Conservation (phyloP, 2,329 filamentous ascomycete species). For the Aspergillus terreus region DNA sequence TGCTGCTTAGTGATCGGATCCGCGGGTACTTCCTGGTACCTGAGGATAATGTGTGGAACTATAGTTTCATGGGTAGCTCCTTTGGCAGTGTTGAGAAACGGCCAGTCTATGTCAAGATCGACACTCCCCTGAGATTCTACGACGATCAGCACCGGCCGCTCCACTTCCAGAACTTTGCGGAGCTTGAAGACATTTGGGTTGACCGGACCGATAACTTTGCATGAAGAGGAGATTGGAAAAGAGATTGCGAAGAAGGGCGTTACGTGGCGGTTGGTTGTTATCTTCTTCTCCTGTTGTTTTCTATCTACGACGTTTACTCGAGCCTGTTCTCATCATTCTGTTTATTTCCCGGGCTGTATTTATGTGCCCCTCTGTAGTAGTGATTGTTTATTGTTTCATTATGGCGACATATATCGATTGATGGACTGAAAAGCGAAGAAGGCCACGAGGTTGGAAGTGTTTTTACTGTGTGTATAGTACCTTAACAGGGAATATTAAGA, state of each 20-base stretch:
- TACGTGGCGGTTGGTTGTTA: slow-evolving; percentile 11
- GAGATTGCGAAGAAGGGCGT: slow-evolving; percentile 16
- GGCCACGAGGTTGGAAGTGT: not conserved
- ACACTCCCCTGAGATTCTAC: slow-evolving; percentile 87
- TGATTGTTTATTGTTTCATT: not conserved
- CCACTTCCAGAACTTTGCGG: slow-evolving; percentile 96
- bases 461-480: not conserved
- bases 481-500: not conserved
- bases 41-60: slow-evolving; percentile 89
- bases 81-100: slow-evolving; percentile 90
- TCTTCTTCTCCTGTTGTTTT: slow-evolving; percentile 1
- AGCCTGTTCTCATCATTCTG: not conserved
- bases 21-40: slow-evolving; percentile 95
- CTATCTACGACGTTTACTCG: not conserved
- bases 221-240: slow-evolving; percentile 43
- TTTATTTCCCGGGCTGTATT: not conserved
- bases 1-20: slow-evolving; percentile 89
- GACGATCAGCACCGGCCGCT: slow-evolving; percentile 86
- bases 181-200: slow-evolving; percentile 95
- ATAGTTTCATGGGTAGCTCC: slow-evolving; percentile 91
- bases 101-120: slow-evolving; percentile 84
- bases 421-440: not conserved
- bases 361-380: not conserved
- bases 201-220: slow-evolving; percentile 92
- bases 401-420: slow-evolving; percentile 3